These are phyloP conservation scores for Penicillium daleae DNA, from an alignment of 495 filamentous ascomycete species.

Conservation along the genomic window DNA sequence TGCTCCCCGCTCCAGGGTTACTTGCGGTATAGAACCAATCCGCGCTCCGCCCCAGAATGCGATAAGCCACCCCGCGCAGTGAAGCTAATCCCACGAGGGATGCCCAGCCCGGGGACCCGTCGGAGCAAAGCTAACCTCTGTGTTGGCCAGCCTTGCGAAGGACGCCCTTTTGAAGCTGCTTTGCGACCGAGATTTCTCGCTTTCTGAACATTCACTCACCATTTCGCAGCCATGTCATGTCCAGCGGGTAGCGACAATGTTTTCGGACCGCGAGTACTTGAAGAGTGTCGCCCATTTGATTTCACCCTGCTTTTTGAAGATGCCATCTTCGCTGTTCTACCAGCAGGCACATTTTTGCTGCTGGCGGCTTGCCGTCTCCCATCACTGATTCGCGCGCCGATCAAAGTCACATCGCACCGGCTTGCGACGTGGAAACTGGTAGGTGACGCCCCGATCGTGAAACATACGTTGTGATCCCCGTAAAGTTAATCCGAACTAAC, in stretches of 20 bases:
- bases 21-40: slow-evolving; percentile 7
- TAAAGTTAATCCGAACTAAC: background rate
- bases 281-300: slow-evolving; percentile 21
- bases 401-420: slow-evolving; percentile 33
- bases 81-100: background rate
- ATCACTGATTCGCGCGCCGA: slow-evolving; percentile 24
- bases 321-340: slow-evolving; percentile 17
- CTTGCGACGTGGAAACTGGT: slow-evolving; percentile 36
- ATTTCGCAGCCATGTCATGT: slow-evolving; percentile 7
- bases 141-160: background rate
- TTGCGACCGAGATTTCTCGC: background rate
- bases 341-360: slow-evolving; percentile 34
- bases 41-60: background rate
- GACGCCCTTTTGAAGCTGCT: background rate
- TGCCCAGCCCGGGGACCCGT: slow-evolving; percentile 2
- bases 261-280: slow-evolving; percentile 14
- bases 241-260: slow-evolving; percentile 9
- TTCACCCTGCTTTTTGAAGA: slow-evolving; percentile 32
- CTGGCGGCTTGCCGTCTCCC: slow-evolving; percentile 25
- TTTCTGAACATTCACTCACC: background rate
- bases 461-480: background rate
- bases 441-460: background rate
- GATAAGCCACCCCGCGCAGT: background rate
- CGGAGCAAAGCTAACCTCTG: background rate
- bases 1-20: background rate